These are phyloP conservation scores for Kodamaea leandrae DNA, from an alignment of 805 yeast genomes.

Conservation along the genomic window DNA sequence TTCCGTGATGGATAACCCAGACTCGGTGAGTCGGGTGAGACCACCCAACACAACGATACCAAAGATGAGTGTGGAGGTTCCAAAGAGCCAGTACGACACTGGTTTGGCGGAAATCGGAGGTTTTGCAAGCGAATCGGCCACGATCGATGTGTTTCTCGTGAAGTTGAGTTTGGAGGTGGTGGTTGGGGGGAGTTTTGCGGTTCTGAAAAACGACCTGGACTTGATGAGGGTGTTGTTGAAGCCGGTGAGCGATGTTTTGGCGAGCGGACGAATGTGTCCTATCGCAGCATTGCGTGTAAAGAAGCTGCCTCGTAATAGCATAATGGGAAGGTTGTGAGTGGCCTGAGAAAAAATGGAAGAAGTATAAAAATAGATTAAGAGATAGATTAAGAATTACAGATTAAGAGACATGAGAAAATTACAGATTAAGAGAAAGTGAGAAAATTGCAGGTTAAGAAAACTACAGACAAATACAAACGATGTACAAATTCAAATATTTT, in stretches of 20 bases:
- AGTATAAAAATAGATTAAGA: not conserved
- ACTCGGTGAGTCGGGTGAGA: slow-evolving; percentile 88
- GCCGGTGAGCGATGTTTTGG: not conserved
- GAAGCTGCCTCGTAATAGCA: slow-evolving; percentile 1
- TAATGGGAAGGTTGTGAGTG: not conserved
- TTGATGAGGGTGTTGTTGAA: not conserved
- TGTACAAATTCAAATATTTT: too few species aligned
- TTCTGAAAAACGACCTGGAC: not conserved
- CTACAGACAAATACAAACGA: too few species aligned
- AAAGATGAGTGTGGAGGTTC: slow-evolving; percentile 84
- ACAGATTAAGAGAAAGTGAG: too few species aligned
- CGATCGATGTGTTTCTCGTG: slow-evolving; percentile 1
- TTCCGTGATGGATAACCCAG: slow-evolving; percentile 94
- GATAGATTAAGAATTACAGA: not conserved
- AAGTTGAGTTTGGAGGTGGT: not conserved
- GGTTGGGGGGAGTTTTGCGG: not conserved
- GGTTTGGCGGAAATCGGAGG: slow-evolving; percentile 24
- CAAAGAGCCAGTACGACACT: slow-evolving; percentile 86
- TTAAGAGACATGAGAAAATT: not conserved
- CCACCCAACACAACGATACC: slow-evolving; percentile 98
- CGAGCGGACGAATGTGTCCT: not conserved
- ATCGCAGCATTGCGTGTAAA: slow-evolving; percentile 1
- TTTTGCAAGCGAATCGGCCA: not conserved
- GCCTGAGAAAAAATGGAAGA: not conserved
- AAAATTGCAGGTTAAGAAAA: too few species aligned